Evolutionary conservation across 2,329 filamentous ascomycete genomes (phyloP).

Genomic region (Curvularia spicifera): DNA sequence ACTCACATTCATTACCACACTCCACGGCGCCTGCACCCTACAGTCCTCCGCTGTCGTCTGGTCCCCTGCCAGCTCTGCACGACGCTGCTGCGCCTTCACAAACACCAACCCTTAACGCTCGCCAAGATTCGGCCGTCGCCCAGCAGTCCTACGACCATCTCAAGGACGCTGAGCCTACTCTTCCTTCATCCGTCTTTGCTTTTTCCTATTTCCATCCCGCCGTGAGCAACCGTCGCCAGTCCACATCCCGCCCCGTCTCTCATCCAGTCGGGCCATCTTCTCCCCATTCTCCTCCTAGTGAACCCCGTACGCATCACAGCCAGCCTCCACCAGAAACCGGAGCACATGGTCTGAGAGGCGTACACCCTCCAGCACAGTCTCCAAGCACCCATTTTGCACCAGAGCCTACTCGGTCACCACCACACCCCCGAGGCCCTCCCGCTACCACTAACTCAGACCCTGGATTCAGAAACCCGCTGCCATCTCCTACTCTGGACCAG

Average conservation of each 20-base stretch:
- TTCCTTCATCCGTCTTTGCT: conserved; percentile 18
- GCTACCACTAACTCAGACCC: conserved; percentile 13
- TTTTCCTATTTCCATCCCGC: conserved; percentile 19
- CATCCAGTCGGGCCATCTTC: conserved; percentile 16
- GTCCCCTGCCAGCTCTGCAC: not conserved
- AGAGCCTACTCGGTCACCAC: conserved; percentile 21
- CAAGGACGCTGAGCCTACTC: conserved; percentile 23
- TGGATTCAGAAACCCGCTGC: conserved; percentile 12
- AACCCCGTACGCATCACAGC: conserved; percentile 12
- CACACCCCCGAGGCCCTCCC: conserved; percentile 14
- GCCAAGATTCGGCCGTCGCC: conserved; percentile 31
- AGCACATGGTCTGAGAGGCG: conserved; percentile 8
- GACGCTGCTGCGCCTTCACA: conserved; percentile 16
- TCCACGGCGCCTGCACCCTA: conserved; percentile 13
- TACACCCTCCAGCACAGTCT: conserved; percentile 16
- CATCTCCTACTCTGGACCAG: conserved; percentile 19
- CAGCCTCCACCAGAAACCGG: conserved; percentile 7
- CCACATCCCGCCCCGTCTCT: conserved; percentile 17
- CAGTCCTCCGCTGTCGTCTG: conserved; percentile 16
- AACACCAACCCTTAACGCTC: conserved; percentile 13
- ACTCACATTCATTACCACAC: conserved; percentile 12
- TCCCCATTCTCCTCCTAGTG: conserved; percentile 11
- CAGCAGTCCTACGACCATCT: conserved; percentile 25
- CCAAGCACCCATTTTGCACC: conserved; percentile 2
- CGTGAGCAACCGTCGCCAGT: conserved; percentile 17